Base-by-base conservation (phyloP, 1,139 yeast species). In the Yamadazyma atmosphaerica region DNA sequence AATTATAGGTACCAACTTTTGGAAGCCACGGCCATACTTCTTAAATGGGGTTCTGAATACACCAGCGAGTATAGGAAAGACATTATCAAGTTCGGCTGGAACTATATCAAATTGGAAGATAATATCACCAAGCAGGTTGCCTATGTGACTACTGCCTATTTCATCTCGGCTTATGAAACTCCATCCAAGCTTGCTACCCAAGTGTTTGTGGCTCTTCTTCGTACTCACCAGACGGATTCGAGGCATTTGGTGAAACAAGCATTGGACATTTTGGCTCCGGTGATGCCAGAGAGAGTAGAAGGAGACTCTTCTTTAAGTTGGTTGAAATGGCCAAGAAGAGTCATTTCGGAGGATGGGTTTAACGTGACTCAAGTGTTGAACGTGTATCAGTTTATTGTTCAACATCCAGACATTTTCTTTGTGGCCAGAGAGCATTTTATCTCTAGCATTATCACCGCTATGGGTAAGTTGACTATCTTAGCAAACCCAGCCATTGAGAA, bases 241-340 rank as follows among this genome's bases (percentile, higher is more conserved):
- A 76, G 94, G 41, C 81, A 77, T 47, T 68, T 92, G 55, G 96
- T 90, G 1, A 79, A 83, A 53, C 95, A 88, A 55, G 95, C 98
- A 0, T 69, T 94, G 39, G 97, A 90, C 52, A 69, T 86, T 5
- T 66, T 94, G 32, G 97, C 98, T 0, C 96, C 98, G 0, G 95
- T 86, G 0, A 76, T 94, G 72, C 82, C 88, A 2, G 77, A 76
- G 43, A 72, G 96, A 39, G 70, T 70, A 2, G 71, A 72, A 26
- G 68, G 68, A 3, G 86, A 78, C 0, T 68, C 83, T 0, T 80
- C 86, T 11, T 67, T 66, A 39, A 77, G 83, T 36, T 94, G 98
- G 98, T 79, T 94, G 41, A 90, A 87, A 51, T 89, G 96, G 94
- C 96, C 97, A 1, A 81, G 97, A 47, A 74, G 97, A 40, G 95